Percentiles rank a stretch among this genome's conserved stretches.
phyloP scores from a whole-genome alignment of 495 filamentous ascomycete species.

The Xylaria intraflava region DNA sequence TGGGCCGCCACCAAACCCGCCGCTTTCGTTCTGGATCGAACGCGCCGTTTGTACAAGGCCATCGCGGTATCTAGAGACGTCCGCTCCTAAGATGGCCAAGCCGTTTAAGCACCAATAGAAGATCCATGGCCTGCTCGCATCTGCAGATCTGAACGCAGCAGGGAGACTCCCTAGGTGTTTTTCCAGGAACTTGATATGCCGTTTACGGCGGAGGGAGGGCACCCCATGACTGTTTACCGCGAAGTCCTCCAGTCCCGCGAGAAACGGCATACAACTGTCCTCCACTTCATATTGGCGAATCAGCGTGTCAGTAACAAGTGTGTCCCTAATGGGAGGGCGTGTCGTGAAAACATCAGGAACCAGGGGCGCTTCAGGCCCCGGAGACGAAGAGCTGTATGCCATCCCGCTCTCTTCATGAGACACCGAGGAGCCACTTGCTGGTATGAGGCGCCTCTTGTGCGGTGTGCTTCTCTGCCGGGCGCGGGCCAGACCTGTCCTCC shows the following conservation, averaged over 20 bases:
- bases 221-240: slow-evolving; percentile 62
- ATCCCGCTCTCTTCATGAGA: neutral
- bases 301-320: slow-evolving; percentile 61
- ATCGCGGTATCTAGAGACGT: slow-evolving; percentile 61
- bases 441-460: slow-evolving; percentile 1
- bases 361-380: slow-evolving; percentile 32
- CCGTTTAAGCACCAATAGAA: slow-evolving; percentile 83
- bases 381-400: slow-evolving; percentile 11
- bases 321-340: slow-evolving; percentile 58
- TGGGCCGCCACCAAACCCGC: slow-evolving; percentile 92
- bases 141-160: slow-evolving; percentile 55
- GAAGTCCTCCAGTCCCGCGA: slow-evolving; percentile 44
- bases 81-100: slow-evolving; percentile 65
- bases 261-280: slow-evolving; percentile 60
- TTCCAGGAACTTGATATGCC: slow-evolving; percentile 72
- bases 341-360: slow-evolving; percentile 61
- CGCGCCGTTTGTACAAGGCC: slow-evolving; percentile 63
- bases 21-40: slow-evolving; percentile 72
- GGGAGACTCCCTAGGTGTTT: slow-evolving; percentile 59
- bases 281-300: slow-evolving; percentile 60
- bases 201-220: slow-evolving; percentile 59
- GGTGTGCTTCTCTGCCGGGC: slow-evolving; percentile 18
- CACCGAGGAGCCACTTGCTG: neutral
- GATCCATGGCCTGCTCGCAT: slow-evolving; percentile 87
- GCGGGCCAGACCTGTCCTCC: slow-evolving; percentile 26